Conservation (phyloP, 1,284 basidiomycete species). For the Meira nashicola region DNA sequence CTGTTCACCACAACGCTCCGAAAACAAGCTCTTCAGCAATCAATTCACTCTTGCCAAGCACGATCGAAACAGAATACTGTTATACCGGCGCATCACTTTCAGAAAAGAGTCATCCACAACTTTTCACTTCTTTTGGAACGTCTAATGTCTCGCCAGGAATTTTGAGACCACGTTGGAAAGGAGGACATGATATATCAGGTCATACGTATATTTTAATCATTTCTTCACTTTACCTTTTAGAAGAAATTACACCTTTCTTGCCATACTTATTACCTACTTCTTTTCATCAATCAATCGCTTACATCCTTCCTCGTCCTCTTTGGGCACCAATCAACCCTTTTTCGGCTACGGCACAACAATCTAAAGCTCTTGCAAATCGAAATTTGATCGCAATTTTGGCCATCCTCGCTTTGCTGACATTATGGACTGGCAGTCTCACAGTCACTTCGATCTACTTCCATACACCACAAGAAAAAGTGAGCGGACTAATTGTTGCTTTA, state of each 20-base stretch:
- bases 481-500: constrained; percentile 61
- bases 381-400: constrained; percentile 19
- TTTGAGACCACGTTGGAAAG: constrained; percentile 39
- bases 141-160: constrained; percentile 18
- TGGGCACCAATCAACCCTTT: constrained; percentile 20
- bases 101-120: constrained; percentile 13
- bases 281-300: constrained; percentile 53
- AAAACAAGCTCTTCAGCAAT: not conserved
- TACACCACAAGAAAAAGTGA: constrained; percentile 76
- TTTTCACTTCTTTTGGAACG: constrained; percentile 58
- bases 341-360: not conserved
- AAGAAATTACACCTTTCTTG: constrained; percentile 62
- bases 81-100: constrained; percentile 24
- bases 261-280: constrained; percentile 34
- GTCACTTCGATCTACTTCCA: constrained; percentile 90
- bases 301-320: constrained; percentile 7
- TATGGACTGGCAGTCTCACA: constrained; percentile 71
- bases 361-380: not conserved
- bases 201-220: constrained; percentile 88
- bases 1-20: not conserved
- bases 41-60: not conserved
- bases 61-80: constrained; percentile 33
- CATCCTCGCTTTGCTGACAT: constrained; percentile 58
- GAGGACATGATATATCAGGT: constrained; percentile 88
- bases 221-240: constrained; percentile 71